Evolutionary conservation across 768 basidiomycete genomes (phyloP), one percentile per base, ranked within the genome.

Genomic region (Kwoniella sp.): DNA sequence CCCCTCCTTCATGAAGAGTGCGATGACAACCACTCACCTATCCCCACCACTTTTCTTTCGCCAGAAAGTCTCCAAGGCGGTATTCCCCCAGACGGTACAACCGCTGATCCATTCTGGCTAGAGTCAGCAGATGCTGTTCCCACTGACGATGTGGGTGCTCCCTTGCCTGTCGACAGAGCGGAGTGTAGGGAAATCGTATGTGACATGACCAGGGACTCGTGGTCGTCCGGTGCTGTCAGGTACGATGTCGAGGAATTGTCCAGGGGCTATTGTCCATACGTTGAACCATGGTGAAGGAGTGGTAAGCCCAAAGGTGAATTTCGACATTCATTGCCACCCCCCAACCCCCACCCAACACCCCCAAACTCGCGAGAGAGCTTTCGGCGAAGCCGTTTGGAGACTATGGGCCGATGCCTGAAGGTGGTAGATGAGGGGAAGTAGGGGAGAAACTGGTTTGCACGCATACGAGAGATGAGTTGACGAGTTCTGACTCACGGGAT

Each of bases 11-110:
- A n/a, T n/a, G n/a, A n/a, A n/a, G n/a, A n/a, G n/a, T n/a, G n/a
- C n/a, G n/a, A n/a, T n/a, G n/a, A n/a, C n/a, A n/a, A n/a, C 25
- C 48, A 68, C 70, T 55, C n/a, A 74, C 73, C 73, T 24, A 76
- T 76, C 2, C 72, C 72, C 2, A 76, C 68, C 3, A 63, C 58
- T 50, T 76, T 76, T 22, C 72, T 51, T 29, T 59, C 62, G 13
- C 63, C 65, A 15, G 63, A 53, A n/a, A 76, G 46, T 56, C 72
- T 58, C 74, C 74, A 76, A 3, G 72, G 72, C 13, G 62, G 62
- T 25, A 58, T 30, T 9, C 21, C 24, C 12, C 48, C 53, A 5
- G 26, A 33, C 33, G 8, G 29, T 2, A 46, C 37, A 17, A 6
- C 36, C 56, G 21, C 40, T 37, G 21, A 24, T 24, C 55, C 21